These are phyloP conservation scores for Detonula confervacea DNA, from an alignment of 352 stramenopile species.

Conservation along the genomic window DNA sequence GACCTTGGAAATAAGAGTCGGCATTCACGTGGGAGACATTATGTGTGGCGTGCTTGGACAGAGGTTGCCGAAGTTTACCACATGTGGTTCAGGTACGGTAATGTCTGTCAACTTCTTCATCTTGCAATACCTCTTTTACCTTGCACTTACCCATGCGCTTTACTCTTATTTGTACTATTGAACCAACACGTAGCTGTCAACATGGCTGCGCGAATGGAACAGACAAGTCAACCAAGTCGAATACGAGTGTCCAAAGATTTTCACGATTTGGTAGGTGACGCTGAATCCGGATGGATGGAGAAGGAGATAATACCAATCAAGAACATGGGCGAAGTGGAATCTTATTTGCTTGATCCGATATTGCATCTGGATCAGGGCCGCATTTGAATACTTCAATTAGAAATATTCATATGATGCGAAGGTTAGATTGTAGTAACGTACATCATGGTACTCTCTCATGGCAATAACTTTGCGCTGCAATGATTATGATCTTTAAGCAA, in stretches of 20 bases:
- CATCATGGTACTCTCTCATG: too few species aligned
- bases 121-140: too few species aligned
- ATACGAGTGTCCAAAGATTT: conserved; percentile 46
- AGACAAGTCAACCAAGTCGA: conserved; percentile 26
- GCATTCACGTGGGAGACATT: conserved; percentile 35
- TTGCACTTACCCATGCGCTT: too few species aligned
- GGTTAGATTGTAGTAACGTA: too few species aligned
- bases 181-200: conserved; percentile 39
- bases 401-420: too few species aligned
- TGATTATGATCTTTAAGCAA: too few species aligned
- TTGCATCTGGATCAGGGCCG: too few species aligned
- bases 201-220: conserved; percentile 50
- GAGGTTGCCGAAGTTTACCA: conserved; percentile 34
- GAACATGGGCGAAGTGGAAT: conserved; percentile 45
- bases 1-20: conserved; percentile 38
- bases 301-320: conserved; percentile 36
- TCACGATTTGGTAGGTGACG: conserved; percentile 45
- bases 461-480: too few species aligned
- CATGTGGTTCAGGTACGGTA: too few species aligned
- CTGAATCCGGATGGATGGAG: conserved; percentile 26
- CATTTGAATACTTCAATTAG: too few species aligned
- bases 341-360: conserved; percentile 34
- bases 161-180: too few species aligned
- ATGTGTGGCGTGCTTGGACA: conserved; percentile 33
- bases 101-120: too few species aligned